phyloP scores from a whole-genome alignment of 768 basidiomycete genomes.

The Chiua virens region DNA sequence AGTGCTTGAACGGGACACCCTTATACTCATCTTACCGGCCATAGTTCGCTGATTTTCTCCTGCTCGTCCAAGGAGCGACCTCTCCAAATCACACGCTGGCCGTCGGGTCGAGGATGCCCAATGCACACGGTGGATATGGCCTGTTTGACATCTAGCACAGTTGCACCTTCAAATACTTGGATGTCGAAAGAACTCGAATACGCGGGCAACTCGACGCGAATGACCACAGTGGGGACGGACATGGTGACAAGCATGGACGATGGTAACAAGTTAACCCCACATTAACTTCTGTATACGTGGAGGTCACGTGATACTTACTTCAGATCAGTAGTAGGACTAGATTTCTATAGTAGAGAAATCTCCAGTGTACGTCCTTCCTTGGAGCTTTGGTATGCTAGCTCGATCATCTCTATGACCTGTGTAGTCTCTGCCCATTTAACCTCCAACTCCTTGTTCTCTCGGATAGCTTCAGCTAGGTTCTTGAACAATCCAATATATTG shows the following conservation, averaged over 20 bases:
- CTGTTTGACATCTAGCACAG: slow-evolving; percentile 64
- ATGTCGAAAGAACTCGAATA: slow-evolving; percentile 67
- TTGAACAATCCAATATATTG: slow-evolving; percentile 61
- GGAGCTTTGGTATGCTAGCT: slow-evolving; percentile 68
- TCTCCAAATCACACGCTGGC: slow-evolving; percentile 75
- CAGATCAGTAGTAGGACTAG: too few species aligned
- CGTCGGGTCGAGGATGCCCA: slow-evolving; percentile 65
- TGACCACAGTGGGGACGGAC: slow-evolving; percentile 30
- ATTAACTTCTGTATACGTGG: slow-evolving; percentile 23
- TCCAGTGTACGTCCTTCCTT: slow-evolving; percentile 53
- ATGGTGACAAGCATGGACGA: slow-evolving; percentile 13
- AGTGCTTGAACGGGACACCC: not conserved
- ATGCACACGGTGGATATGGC: slow-evolving; percentile 59
- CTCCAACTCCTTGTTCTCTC: slow-evolving; percentile 48
- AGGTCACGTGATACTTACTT: slow-evolving; percentile 26
- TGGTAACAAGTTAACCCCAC: not conserved
- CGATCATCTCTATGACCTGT: slow-evolving; percentile 72
- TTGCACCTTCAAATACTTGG: slow-evolving; percentile 45
- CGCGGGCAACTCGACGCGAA: slow-evolving; percentile 77
- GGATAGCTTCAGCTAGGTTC: slow-evolving; percentile 64
- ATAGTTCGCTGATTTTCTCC: slow-evolving; percentile 64
- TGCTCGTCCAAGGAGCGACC: slow-evolving; percentile 65
- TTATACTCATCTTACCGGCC: slow-evolving; percentile 53
- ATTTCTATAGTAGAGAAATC: slow-evolving; percentile 19
- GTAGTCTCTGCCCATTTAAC: slow-evolving; percentile 78